Conservation (phyloP, 1,284 basidiomycete genomes). For the Apiotrichum sp. region DNA sequence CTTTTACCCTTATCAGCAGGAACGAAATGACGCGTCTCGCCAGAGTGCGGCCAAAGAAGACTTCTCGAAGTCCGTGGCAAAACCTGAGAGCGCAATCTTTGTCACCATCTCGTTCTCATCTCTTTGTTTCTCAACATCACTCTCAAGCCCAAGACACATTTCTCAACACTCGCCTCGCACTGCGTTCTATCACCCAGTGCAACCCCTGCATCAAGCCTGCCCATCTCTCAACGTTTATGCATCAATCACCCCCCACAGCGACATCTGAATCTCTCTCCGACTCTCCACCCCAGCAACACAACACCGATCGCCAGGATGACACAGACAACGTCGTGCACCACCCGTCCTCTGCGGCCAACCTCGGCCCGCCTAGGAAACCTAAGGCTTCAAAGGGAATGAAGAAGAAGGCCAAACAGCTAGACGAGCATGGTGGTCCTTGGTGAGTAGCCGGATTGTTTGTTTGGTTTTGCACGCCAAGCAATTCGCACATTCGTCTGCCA, state of each 20-base stretch:
- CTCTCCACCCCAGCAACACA: background rate
- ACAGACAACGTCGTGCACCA: background rate
- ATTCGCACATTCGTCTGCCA: too few species aligned
- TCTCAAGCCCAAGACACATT: background rate
- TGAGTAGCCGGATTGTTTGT: constrained; percentile 4
- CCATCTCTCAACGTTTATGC: constrained; percentile 4
- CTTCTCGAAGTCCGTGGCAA: too few species aligned
- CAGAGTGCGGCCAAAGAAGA: too few species aligned
- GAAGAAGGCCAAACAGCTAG: constrained; percentile 20
- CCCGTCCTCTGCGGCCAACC: constrained; percentile 15
- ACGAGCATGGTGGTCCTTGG: constrained; percentile 17
- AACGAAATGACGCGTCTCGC: too few species aligned
- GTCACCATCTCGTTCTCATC: too few species aligned
- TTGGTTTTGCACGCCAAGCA: too few species aligned
- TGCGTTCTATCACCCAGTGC: background rate
- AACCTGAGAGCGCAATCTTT: too few species aligned
- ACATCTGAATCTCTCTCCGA: background rate
- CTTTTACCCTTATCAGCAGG: too few species aligned
- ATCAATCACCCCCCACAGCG: background rate
- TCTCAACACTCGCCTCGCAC: too few species aligned
- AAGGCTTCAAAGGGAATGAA: constrained; percentile 14
- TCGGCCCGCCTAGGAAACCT: constrained; percentile 2
- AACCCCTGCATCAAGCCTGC: background rate
- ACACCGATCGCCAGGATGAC: background rate
- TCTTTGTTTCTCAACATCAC: background rate